These are phyloP conservation scores for Microcyclospora tardicrescens DNA, from an alignment of 2,329 filamentous ascomycete genomes.

Conservation along the genomic window DNA sequence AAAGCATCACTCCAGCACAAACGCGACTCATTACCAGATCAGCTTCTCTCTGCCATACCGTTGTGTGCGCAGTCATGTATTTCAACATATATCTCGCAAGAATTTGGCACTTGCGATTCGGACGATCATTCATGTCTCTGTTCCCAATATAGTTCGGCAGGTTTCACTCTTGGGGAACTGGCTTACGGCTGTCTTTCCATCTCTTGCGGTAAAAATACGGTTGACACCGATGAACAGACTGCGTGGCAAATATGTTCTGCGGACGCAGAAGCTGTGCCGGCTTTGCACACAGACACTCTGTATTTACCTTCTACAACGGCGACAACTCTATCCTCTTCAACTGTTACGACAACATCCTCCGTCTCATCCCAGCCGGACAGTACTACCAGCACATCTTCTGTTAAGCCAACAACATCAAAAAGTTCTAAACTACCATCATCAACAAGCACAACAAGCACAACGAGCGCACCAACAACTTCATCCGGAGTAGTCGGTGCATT, in stretches of 20 bases:
- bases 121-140: slow-evolving; percentile 19
- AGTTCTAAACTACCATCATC: neutral
- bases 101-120: slow-evolving; percentile 10
- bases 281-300: slow-evolving; percentile 12
- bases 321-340: neutral
- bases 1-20: neutral
- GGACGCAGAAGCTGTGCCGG: slow-evolving; percentile 10
- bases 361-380: too few species aligned
- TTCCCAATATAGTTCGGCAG: slow-evolving; percentile 17
- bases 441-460: slow-evolving; percentile 1
- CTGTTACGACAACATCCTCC: neutral
- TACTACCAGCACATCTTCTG: too few species aligned
- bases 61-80: slow-evolving; percentile 20
- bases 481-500: too few species aligned
- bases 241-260: slow-evolving; percentile 18
- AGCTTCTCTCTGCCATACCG: slow-evolving; percentile 14
- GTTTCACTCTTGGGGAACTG: slow-evolving; percentile 22
- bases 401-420: slow-evolving; percentile 2
- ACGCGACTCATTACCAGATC: slow-evolving; percentile 5
- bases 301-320: slow-evolving; percentile 1
- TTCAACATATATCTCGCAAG: slow-evolving; percentile 10
- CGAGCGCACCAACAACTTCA: neutral
- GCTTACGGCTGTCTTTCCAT: slow-evolving; percentile 13
- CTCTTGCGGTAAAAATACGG: too few species aligned
- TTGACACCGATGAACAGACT: neutral